Conservation (phyloP, 179 eudicot genomes). For the Nepenthes alata region DNA sequence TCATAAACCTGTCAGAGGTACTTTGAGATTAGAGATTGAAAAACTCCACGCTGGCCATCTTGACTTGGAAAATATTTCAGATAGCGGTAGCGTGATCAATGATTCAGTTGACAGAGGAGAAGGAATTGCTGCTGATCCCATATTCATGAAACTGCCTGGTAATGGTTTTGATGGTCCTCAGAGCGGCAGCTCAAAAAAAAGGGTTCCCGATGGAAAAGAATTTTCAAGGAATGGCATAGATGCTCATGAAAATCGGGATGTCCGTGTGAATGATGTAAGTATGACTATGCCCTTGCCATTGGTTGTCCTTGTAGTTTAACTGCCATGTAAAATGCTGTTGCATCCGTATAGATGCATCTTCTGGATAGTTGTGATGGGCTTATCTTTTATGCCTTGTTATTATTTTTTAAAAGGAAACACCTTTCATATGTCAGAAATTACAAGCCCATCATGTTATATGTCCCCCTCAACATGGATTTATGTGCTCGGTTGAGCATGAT, state of each 20-base stretch:
- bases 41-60: constrained; percentile 70
- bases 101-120: constrained; percentile 49
- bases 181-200: constrained; percentile 29
- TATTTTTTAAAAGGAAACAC: too few relatives aligned
- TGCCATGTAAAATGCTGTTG: background rate
- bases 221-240: constrained; percentile 44
- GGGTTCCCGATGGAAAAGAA: constrained; percentile 36
- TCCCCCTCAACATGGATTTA: too few relatives aligned
- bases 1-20: constrained; percentile 96
- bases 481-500: too few relatives aligned
- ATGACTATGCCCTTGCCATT: background rate
- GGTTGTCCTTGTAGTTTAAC: background rate
- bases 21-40: constrained; percentile 84
- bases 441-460: too few relatives aligned
- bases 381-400: too few relatives aligned
- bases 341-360: too few relatives aligned
- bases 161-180: constrained; percentile 42
- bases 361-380: too few relatives aligned
- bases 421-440: too few relatives aligned
- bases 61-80: constrained; percentile 69
- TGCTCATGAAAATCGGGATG: constrained; percentile 36
- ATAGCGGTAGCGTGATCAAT: constrained; percentile 49
- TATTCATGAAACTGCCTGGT: constrained; percentile 26
- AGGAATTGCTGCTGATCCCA: constrained; percentile 29
- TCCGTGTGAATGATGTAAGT: constrained; percentile 59